A percentile compares a stretch with the other conserved stretches of the same genome.
These are phyloP conservation scores for Chenopodium berlandieri DNA, from an alignment of 148 eudicot species.

Conservation along the genomic window DNA sequence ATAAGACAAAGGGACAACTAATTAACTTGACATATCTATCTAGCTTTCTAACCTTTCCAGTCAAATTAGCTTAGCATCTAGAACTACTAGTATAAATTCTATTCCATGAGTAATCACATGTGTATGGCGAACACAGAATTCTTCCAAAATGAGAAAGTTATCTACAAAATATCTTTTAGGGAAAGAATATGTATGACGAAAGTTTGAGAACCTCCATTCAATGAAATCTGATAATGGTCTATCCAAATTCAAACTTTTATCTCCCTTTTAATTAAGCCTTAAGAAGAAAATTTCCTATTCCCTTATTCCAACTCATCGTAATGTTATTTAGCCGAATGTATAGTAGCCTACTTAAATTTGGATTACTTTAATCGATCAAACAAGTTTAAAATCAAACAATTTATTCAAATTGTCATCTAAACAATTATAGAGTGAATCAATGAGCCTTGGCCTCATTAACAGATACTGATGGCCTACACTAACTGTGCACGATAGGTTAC, in stretches of 20 bases:
- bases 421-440: too few species aligned
- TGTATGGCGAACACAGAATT: background rate
- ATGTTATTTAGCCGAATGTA: background rate
- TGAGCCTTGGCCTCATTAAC: too few species aligned
- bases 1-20: too few species aligned
- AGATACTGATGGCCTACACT: too few species aligned
- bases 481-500: too few species aligned
- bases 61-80: background rate
- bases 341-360: too few species aligned
- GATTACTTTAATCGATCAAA: too few species aligned
- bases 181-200: background rate
- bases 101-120: background rate
- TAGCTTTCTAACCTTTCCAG: too few species aligned
- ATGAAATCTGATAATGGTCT: background rate
- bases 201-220: slow-evolving; percentile 11
- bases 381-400: too few species aligned
- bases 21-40: too few species aligned
- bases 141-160: background rate
- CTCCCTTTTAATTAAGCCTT: background rate
- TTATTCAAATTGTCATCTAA: too few species aligned
- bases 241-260: slow-evolving; percentile 1
- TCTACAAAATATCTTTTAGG: background rate
- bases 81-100: background rate
- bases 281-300: background rate
- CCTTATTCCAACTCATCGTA: background rate